Conservation (phyloP, 257 asterid genomes). For the Thymus mandschuricus region DNA sequence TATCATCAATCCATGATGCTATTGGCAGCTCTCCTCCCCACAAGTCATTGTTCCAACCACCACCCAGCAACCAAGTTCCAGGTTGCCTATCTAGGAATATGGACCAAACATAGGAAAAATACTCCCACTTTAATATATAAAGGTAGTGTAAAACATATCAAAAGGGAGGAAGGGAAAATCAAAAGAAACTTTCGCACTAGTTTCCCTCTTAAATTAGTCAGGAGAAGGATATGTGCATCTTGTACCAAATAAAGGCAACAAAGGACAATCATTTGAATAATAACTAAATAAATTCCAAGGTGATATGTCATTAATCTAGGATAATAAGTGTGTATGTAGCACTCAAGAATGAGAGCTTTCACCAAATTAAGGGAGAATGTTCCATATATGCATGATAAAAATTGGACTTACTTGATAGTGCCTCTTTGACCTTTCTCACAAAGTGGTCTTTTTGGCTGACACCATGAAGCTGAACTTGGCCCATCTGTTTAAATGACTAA, state of each 20-base stretch:
- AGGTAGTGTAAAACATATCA: neutral
- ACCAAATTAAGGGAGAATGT: slow-evolving; percentile 9
- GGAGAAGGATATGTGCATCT: slow-evolving; percentile 18
- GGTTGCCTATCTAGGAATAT: slow-evolving; percentile 52
- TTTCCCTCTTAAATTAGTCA: slow-evolving; percentile 15
- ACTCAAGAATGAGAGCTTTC: neutral
- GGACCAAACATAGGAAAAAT: slow-evolving; percentile 26
- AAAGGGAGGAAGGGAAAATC: neutral
- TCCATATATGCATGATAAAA: slow-evolving; percentile 21
- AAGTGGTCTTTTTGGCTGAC: slow-evolving; percentile 60
- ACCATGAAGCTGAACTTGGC: slow-evolving; percentile 66
- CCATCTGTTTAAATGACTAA: slow-evolving; percentile 63
- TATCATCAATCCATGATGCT: slow-evolving; percentile 94
- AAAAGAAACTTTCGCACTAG: slow-evolving; percentile 12
- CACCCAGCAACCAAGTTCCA: slow-evolving; percentile 91
- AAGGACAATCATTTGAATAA: neutral
- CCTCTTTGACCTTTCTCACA: slow-evolving; percentile 70
- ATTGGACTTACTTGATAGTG: slow-evolving; percentile 63
- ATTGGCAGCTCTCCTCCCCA: slow-evolving; percentile 96
- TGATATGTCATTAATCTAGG: neutral
- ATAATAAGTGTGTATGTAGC: slow-evolving; percentile 7
- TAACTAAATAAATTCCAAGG: neutral
- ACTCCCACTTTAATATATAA: slow-evolving; percentile 21
- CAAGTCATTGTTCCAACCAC: slow-evolving; percentile 95
- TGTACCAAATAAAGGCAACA: slow-evolving; percentile 17